Evolutionary conservation across 768 basidiomycete genomes (phyloP), one percentile per base, ranked within the genome.

Genomic region (Piloderma croceum): DNA sequence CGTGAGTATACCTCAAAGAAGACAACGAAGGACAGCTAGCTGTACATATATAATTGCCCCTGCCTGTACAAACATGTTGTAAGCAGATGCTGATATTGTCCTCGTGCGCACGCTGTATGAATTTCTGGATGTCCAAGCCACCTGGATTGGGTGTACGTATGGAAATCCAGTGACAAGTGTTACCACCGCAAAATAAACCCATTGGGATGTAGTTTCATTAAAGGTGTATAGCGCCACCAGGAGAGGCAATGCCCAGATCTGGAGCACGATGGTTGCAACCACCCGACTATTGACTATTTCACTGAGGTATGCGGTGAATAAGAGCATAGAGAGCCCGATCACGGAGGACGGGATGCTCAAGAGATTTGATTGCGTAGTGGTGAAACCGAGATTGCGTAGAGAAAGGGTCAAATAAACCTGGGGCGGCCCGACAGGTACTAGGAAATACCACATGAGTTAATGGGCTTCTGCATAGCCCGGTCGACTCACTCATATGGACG

Each of bases 61-160:
- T 3, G 71, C 71, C 54, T 81, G 77, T n/a, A 79, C 76, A 45
- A 72, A 74, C 69, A 81, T 77, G 47, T 81, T 83, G 56, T 83
- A 81, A 20, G 77, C 59, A 1, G 66, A 63, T 6, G 67, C 62
- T 2, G 56, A 54, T 7, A 67, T 60, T 7, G 61, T 76, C 53
- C 79, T 62, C 5, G 72, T 77, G 31, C 72, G 59, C 3, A 82
- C 81, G 38, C 72, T 74, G 49, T 72, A 70, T 2, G 81, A 77
- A 54, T 81, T 83, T 37, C 73, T 63, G 2, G 75, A 79, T 1
- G 70, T 65, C 76, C 77, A 79, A 2, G 72, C 76, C 0, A 79
- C 73, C 50, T 74, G 71, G 24, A 62, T 56, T 3, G 58, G 60
- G 33, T 60, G 60, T 6, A 53, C 47, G 39, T 58, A 60, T 5